Conservation (phyloP, 768 basidiomycete genomes). For the Podaxis sp. region DNA sequence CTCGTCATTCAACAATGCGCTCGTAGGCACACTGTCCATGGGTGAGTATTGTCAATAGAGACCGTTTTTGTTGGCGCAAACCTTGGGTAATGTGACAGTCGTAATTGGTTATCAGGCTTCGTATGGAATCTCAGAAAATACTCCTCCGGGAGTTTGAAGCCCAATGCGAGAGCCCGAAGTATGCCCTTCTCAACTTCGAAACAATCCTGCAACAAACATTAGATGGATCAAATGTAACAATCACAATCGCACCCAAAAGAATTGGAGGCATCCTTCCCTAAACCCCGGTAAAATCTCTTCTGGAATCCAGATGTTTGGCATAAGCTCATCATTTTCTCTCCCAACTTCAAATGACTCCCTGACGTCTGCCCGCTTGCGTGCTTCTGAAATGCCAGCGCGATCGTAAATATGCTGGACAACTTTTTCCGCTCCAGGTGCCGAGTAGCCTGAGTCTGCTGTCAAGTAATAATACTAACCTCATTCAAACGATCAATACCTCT, state of each 20-base stretch:
- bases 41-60: not conserved
- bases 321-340: slow-evolving; percentile 40
- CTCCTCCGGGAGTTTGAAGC: slow-evolving; percentile 40
- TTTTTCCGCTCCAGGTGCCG: slow-evolving; percentile 39
- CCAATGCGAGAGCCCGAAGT: slow-evolving; percentile 48
- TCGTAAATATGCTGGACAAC: slow-evolving; percentile 38
- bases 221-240: slow-evolving; percentile 11
- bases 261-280: slow-evolving; percentile 48
- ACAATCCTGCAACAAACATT: slow-evolving; percentile 32
- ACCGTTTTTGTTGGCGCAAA: slow-evolving; percentile 12
- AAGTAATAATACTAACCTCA: slow-evolving; percentile 20
- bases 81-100: slow-evolving; percentile 58
- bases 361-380: slow-evolving; percentile 34
- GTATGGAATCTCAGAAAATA: slow-evolving; percentile 45
- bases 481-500: slow-evolving; percentile 32
- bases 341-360: slow-evolving; percentile 62
- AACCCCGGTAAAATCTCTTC: slow-evolving; percentile 54
- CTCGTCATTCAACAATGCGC: slow-evolving; percentile 32
- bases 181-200: slow-evolving; percentile 43
- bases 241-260: slow-evolving; percentile 42
- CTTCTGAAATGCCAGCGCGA: slow-evolving; percentile 25
- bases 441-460: slow-evolving; percentile 30
- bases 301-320: slow-evolving; percentile 61
- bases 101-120: slow-evolving; percentile 50
- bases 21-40: slow-evolving; percentile 29